phyloP scores from a whole-genome alignment of 2,329 filamentous ascomycete species.

The Westerdykella sp. region DNA sequence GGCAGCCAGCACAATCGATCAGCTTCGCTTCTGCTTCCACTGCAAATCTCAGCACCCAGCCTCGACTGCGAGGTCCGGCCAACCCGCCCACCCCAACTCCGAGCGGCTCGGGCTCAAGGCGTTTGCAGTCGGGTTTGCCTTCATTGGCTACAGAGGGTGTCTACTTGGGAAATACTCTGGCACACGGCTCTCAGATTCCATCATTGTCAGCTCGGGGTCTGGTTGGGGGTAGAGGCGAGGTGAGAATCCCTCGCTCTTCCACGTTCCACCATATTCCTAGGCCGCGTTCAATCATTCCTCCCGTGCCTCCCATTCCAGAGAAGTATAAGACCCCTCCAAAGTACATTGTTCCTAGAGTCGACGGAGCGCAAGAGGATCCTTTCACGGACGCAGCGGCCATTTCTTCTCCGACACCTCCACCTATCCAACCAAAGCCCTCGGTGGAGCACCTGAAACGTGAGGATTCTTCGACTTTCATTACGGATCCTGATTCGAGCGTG shows the following conservation, averaged over 20 bases:
- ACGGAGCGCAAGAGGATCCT: too few species aligned
- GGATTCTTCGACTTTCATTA: too few species aligned
- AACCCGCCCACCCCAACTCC: slow-evolving; percentile 12
- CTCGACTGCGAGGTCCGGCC: slow-evolving; percentile 12
- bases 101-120: not conserved
- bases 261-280: slow-evolving; percentile 22
- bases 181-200: slow-evolving; percentile 7
- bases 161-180: slow-evolving; percentile 13
- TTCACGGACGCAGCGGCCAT: not conserved
- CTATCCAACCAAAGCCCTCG: too few species aligned
- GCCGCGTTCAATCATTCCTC: slow-evolving; percentile 12
- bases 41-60: slow-evolving; percentile 6
- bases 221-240: slow-evolving; percentile 22
- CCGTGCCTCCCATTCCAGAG: slow-evolving; percentile 21
- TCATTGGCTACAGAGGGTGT: slow-evolving; percentile 13
- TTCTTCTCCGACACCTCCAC: too few species aligned
- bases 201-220: slow-evolving; percentile 15
- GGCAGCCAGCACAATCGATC: slow-evolving; percentile 3
- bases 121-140: slow-evolving; percentile 6
- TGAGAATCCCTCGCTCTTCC: slow-evolving; percentile 28
- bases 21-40: not conserved
- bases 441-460: too few species aligned
- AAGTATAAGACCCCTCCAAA: slow-evolving; percentile 16
- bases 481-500: too few species aligned
- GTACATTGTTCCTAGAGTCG: too few species aligned